Base-by-base conservation (phyloP, 768 basidiomycete species). In the Phaffia tasmanica region DNA sequence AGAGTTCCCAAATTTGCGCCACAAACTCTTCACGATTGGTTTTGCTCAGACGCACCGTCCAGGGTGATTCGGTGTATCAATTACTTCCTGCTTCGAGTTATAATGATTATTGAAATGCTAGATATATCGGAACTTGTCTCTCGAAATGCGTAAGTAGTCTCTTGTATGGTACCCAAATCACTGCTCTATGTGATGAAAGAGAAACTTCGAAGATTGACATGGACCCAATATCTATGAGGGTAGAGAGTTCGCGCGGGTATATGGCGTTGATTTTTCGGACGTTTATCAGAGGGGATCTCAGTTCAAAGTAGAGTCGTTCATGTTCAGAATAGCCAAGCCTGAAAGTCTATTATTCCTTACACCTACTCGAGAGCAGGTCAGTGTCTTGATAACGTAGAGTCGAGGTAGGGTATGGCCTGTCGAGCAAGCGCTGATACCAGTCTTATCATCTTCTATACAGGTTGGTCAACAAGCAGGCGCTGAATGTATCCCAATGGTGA, bases 291-390 rank as follows among this genome's bases (percentile, higher is more conserved):
- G 95, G 42, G 95, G 95, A 0, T 95, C 92, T 0, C 95, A 99
- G 73, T 98, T 91, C 80, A 99, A 98, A 77, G 95, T 98, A 30
- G 95, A 99, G 78, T 92, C 92, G 0, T 94, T 99, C 78, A 86
- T 99, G 86, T 93, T 95, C 75, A 85, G 93, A 23, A 91, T 98
- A 57, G 88, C 89, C 21, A 98, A 98, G 75, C 92, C 95, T 0
- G 95, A 98, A 75, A 88, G 82, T 70, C 92, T 92, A 70, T 83
- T 97, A 25, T 79, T 99, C 5, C 78, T 94, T 16, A 97, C 94
- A 0, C 95, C 95, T 0, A 93, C 86, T 70, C 87, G 84, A 75
- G 79, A 81, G 64, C 87, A 95, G 75, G 93, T 92, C 68, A 67
- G 83, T 75, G 48, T 35, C 55, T n/a, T 16, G 4, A 30, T 29